Conservation (phyloP, 331 rosid genomes). For the Rhamnella rubrinervis region DNA sequence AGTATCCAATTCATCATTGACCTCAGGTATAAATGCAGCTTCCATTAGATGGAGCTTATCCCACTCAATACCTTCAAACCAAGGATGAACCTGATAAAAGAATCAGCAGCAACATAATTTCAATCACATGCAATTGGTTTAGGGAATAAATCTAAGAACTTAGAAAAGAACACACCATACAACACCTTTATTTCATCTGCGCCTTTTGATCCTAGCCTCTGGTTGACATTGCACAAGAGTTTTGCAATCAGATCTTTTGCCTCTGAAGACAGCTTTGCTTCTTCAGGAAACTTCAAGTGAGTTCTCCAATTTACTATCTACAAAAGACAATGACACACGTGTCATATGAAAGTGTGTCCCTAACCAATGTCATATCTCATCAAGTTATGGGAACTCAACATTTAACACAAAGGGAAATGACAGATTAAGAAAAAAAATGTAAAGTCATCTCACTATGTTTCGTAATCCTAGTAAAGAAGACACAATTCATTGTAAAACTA, state of each 20-base stretch:
- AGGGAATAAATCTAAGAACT: constrained; percentile 39
- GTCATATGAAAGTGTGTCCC: background rate
- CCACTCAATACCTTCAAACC: constrained; percentile 81
- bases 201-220: constrained; percentile 86
- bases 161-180: constrained; percentile 64
- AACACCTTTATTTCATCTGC: constrained; percentile 94
- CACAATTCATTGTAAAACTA: too few species aligned
- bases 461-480: too few species aligned
- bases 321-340: constrained; percentile 13
- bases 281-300: constrained; percentile 94
- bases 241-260: constrained; percentile 82
- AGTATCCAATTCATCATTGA: constrained; percentile 92
- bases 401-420: too few species aligned
- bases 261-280: constrained; percentile 73
- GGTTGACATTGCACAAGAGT: constrained; percentile 85
- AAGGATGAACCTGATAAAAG: constrained; percentile 65
- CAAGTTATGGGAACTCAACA: too few species aligned
- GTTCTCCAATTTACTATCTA: constrained; percentile 98
- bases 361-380: too few species aligned
- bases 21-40: constrained; percentile 97
- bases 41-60: constrained; percentile 83
- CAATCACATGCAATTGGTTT: constrained; percentile 23
- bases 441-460: too few species aligned
- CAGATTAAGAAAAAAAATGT: too few species aligned
- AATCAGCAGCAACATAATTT: constrained; percentile 44